Evolutionary conservation across 805 yeast genomes (phyloP), one percentile per base, ranked within the genome.

Genomic region (Candida xyloterini): DNA sequence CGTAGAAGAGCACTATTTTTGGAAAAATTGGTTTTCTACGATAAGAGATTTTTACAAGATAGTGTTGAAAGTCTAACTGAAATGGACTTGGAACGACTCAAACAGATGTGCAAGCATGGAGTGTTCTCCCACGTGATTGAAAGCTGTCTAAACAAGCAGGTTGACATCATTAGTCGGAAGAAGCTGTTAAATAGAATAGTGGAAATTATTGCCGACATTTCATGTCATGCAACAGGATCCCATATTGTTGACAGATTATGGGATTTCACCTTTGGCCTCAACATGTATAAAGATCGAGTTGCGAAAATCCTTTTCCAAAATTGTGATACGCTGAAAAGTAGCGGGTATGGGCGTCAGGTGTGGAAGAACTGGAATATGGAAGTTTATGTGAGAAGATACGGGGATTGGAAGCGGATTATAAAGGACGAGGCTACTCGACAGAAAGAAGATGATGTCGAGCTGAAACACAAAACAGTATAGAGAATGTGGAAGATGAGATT

Each of bases 281-380:
- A 87, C 43, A 78, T 83, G 70, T 87, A 83, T 60, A 84, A 95
- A 52, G 98, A 91, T 57, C 74, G 91, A 50, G 74, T 91, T 44
- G 96, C 95, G 0, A 72, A 73, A 16, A 81, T 80, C 43, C 65
- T 91, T 44, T 54, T 67, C 20, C 71, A 67, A 13, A 74, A 80
- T 30, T 74, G 81, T 27, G 82, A 77, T 27, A 70, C 73, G 45
- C 84, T 93, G 30, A 89, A 93, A 66, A 87, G 81, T 45, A 85
- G 95, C 56, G 75, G 70, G 10, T 93, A 91, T 56, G 99, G 99
- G 25, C 78, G 82, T 57, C 73, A 79, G 52, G 98, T 93, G 1
- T 93, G 97, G 98, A 86, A 83, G 59, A 91, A 91, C 60, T 93
- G 97, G 97, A 66, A 75, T 22, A 74, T 91, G 81, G 98, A 93